These are phyloP conservation scores for Tieghemostelium lacteum DNA, from an alignment of 78 protist species.

Conservation along the genomic window DNA sequence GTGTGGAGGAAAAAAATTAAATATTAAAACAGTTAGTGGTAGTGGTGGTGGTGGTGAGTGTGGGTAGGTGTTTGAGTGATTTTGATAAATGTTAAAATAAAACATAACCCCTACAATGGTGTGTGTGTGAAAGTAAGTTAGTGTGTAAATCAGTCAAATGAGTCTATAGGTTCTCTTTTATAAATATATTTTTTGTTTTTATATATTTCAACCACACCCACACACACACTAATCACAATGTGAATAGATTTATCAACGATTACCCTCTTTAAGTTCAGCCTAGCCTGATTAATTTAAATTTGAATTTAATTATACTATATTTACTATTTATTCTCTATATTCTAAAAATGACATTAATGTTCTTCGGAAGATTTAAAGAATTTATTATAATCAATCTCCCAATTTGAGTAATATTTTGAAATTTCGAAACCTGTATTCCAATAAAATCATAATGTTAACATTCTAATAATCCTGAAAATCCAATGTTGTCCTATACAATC, in stretches of 20 bases:
- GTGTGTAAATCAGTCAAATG: neutral
- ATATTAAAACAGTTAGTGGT: neutral
- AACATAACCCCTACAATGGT: neutral
- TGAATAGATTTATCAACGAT: neutral
- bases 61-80: neutral
- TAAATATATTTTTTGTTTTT: too few relatives aligned
- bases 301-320: too few relatives aligned
- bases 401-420: slow-evolving; percentile 42
- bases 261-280: neutral
- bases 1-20: too few relatives aligned
- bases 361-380: neutral
- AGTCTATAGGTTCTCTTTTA: neutral
- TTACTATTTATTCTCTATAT: neutral
- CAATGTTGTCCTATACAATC: too few relatives aligned
- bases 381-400: slow-evolving; percentile 12
- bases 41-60: neutral
- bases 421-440: neutral
- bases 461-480: neutral
- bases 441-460: neutral
- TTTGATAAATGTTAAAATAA: neutral
- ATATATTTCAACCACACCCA: neutral
- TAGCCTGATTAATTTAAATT: too few relatives aligned
- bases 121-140: neutral
- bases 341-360: too few relatives aligned
- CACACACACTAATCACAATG: neutral